These are phyloP conservation scores for Endothia cerciana DNA, from an alignment of 2,329 filamentous ascomycete species.

Conservation along the genomic window DNA sequence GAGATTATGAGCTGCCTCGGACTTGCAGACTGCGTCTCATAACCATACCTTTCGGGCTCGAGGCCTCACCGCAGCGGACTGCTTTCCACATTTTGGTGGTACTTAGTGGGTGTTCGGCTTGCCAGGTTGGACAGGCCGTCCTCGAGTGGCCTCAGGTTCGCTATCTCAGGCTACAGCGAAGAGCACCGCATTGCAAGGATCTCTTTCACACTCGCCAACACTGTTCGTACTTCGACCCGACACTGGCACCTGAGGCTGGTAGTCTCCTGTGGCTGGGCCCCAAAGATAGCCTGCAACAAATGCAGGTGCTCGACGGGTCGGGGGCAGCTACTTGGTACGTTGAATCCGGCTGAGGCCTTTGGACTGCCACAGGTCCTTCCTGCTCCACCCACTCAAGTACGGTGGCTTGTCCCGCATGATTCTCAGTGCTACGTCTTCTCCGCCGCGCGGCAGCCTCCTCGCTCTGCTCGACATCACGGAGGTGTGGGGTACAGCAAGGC, in stretches of 20 bases:
- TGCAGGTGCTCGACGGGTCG: not conserved
- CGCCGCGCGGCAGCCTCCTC: not conserved
- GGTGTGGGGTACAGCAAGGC: not conserved
- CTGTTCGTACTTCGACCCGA: not conserved
- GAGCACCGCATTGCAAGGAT: not conserved
- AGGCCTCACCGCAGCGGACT: not conserved
- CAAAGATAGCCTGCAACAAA: not conserved
- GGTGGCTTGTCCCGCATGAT: not conserved
- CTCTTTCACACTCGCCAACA: too few species aligned
- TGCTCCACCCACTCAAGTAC: not conserved
- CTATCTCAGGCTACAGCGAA: not conserved
- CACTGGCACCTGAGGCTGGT: not conserved
- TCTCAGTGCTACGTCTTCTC: not conserved
- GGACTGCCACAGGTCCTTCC: not conserved
- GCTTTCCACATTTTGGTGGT: not conserved
- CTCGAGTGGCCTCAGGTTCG: not conserved
- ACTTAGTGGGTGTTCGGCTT: not conserved
- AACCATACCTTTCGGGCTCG: not conserved
- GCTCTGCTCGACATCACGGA: not conserved
- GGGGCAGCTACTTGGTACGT: not conserved
- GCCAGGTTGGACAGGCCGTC: conserved; percentile 14
- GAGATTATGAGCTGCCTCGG: conserved; percentile 15
- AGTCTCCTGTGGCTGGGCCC: conserved; percentile 1
- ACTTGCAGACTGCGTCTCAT: conserved; percentile 7
- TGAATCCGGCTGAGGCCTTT: not conserved